These are phyloP conservation scores for Magnusiomyces magnusii DNA, from an alignment of 1,139 yeast species.

Conservation along the genomic window DNA sequence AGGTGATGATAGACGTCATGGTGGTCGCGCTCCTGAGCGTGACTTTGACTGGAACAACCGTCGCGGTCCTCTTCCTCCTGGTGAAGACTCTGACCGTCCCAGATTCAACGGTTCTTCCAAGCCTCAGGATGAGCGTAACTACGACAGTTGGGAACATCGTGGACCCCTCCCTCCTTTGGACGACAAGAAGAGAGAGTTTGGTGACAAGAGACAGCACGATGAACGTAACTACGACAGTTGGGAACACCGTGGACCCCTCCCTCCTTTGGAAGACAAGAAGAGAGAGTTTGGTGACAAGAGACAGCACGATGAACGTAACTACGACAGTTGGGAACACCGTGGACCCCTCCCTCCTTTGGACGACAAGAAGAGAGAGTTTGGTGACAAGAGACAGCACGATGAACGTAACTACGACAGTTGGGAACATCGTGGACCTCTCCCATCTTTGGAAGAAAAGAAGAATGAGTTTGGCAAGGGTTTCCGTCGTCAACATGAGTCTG, in stretches of 20 bases:
- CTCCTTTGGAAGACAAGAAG: neutral
- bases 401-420: slow-evolving; percentile 31
- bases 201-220: too few relatives aligned
- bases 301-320: slow-evolving; percentile 26
- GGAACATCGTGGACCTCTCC: slow-evolving; percentile 33
- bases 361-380: slow-evolving; percentile 13
- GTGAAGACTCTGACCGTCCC: slow-evolving; percentile 27
- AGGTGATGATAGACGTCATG: slow-evolving; percentile 26
- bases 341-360: slow-evolving; percentile 29
- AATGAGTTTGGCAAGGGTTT: slow-evolving; percentile 3
- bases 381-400: slow-evolving; percentile 16
- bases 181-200: slow-evolving; percentile 8
- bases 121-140: slow-evolving; percentile 31
- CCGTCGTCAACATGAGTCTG: slow-evolving; percentile 3
- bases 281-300: too few relatives aligned
- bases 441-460: slow-evolving; percentile 17
- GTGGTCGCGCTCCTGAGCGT: slow-evolving; percentile 31
- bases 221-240: slow-evolving; percentile 37
- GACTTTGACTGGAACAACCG: slow-evolving; percentile 29
- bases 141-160: slow-evolving; percentile 39
- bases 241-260: slow-evolving; percentile 36
- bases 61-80: slow-evolving; percentile 29
- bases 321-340: slow-evolving; percentile 31
- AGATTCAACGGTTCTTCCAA: slow-evolving; percentile 17
- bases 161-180: slow-evolving; percentile 31